A percentile compares a stretch with the other conserved stretches of the same genome.
Evolutionary conservation across 371 early-diverging fungal genomes (phyloP).

Genomic region (Coemansia sp.): DNA sequence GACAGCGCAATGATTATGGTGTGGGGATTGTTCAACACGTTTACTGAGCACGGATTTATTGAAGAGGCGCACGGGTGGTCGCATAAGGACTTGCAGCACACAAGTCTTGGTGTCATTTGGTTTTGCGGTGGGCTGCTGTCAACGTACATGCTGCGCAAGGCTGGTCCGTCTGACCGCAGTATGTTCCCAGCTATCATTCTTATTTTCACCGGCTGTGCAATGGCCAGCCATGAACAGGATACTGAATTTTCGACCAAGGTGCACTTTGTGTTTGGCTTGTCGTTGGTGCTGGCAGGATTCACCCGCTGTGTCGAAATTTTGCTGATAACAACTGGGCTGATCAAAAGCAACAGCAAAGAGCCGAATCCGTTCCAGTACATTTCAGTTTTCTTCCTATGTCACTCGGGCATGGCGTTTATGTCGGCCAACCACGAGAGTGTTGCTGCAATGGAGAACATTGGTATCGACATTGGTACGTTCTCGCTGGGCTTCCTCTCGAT

Average conservation of each 20-base stretch:
- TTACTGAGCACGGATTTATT: constrained; percentile 66
- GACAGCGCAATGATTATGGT: constrained; percentile 65
- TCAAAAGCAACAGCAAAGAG: constrained; percentile 20
- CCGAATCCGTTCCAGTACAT: constrained; percentile 52
- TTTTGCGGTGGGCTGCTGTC: constrained; percentile 65
- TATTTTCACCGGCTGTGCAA: constrained; percentile 63
- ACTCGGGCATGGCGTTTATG: constrained; percentile 66
- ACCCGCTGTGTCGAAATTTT: constrained; percentile 59
- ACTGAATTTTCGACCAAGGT: constrained; percentile 60
- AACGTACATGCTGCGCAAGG: constrained; percentile 57
- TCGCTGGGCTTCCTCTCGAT: constrained; percentile 60
- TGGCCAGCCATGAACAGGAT: constrained; percentile 66
- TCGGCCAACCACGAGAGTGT: constrained; percentile 63
- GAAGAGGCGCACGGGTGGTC: constrained; percentile 60
- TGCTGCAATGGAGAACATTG: constrained; percentile 46
- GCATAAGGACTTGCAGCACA: constrained; percentile 68
- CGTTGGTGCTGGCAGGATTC: constrained; percentile 61
- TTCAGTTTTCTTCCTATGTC: constrained; percentile 53
- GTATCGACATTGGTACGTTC: constrained; percentile 60
- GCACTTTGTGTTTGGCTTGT: constrained; percentile 65
- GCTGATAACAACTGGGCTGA: constrained; percentile 39
- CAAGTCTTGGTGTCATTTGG: constrained; percentile 69
- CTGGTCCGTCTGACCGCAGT: constrained; percentile 53
- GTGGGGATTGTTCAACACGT: constrained; percentile 71
- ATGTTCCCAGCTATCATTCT: constrained; percentile 63